Base-by-base conservation (phyloP, 2,329 filamentous ascomycete species). In the Clarireedia homoeocarpa region DNA sequence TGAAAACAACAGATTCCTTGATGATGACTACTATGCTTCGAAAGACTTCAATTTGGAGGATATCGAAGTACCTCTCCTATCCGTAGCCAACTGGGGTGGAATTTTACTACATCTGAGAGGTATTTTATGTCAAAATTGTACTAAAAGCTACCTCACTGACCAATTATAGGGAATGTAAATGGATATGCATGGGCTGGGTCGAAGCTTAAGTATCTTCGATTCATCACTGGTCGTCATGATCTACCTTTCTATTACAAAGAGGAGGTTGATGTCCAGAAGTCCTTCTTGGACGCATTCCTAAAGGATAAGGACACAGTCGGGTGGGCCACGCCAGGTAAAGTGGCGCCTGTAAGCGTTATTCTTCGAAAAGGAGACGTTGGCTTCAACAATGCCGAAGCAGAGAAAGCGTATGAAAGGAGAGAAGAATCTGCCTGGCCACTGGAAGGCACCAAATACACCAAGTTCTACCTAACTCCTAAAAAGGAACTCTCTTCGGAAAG, bases 221-320 rank as follows among this genome's bases (percentile, higher is more conserved):
- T 88, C 66, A 85, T 88, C 64, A 83, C 80, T 0, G 85, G 86
- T 2, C 77, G 86, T 0, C 85, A 89, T 59, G 85, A 89, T 62
- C 73, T 89, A 1, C 85, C 85, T 0, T 88, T 89, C 67, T 89
- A 88, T 70, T 87, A 88, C 65, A 69, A 77, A 1, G 81, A 88
- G 48, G 82, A 88, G 59, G 84, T 86, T 0, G 81, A 85, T 58
- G 62, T 89, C 0, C 86, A 89, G 64, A 76, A 74, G 48, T 81
- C 79, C 61, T 89, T 89, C 67, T 71, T 89, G 0, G 83, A 88
- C 57, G 85, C 85, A 0, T 89, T 89, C 65, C 74, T 89, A 38
- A 88, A 88, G 62, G 81, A 75, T 1, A 76, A 88, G 0, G 86
- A 89, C 62, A 71, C 73, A 0, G 73, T 73, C 0, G 83, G 83